These are phyloP conservation scores for Aspergillus pseudoglaucus DNA, from an alignment of 2,329 filamentous ascomycete genomes.

Conservation along the genomic window DNA sequence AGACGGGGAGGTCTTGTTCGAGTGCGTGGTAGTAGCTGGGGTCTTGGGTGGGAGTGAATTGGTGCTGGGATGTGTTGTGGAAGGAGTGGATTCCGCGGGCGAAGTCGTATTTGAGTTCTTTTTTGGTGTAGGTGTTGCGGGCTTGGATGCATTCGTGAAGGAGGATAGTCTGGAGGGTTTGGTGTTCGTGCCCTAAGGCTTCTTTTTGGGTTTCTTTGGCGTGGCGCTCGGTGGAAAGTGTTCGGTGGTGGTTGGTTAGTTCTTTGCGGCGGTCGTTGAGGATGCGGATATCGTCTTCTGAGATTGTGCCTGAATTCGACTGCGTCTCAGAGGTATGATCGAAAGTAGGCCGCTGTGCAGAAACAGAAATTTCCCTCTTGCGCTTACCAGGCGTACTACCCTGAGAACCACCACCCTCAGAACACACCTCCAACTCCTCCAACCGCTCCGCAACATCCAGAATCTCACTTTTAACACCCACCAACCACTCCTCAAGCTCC, in stretches of 20 bases:
- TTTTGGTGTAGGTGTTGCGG: constrained; percentile 5
- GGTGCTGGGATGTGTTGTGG: constrained; percentile 1
- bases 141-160: constrained; percentile 7
- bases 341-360: neutral
- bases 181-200: constrained; percentile 15
- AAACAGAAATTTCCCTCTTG: neutral
- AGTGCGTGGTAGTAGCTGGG: constrained; percentile 53
- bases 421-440: too few species aligned
- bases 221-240: neutral
- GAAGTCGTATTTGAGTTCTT: constrained; percentile 5
- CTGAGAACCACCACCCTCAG: too few species aligned
- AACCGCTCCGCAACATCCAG: neutral
- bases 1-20: constrained; percentile 52
- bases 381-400: neutral
- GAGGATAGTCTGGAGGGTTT: constrained; percentile 39
- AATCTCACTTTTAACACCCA: neutral
- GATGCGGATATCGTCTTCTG: neutral
- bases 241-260: neutral
- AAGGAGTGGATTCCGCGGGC: neutral
- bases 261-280: neutral
- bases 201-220: constrained; percentile 5
- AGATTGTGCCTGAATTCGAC: neutral
- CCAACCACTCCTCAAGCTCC: neutral
- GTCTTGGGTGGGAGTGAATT: constrained; percentile 45
- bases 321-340: neutral